Base-by-base conservation (phyloP, 2,329 filamentous ascomycete genomes). In the Pestalotiopsis sp. region DNA sequence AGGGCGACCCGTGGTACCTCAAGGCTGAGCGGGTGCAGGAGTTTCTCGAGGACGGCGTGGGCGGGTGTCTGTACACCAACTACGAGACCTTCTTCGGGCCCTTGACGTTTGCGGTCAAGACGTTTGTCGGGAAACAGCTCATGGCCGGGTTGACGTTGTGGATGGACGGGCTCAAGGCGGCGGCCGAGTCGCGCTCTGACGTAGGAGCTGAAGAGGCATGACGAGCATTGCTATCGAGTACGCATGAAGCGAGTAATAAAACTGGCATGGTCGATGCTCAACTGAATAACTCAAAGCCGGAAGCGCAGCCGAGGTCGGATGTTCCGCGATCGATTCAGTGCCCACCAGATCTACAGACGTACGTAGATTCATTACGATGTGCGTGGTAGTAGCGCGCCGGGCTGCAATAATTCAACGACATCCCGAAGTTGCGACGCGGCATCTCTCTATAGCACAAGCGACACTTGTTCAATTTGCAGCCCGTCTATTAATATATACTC, bases 81-180 rank as follows among this genome's bases (percentile, higher is more conserved):
- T 84, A 79, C 79, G 82, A 85, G 77, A 85, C 83, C n/a, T 84
- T 83, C 71, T 80, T 80, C 52, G 82, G 83, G 0, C 63, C 77
- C 5, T 49, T 84, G 68, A 79, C 77, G 11, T 75, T 75, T 3
- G 74, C 79, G 13, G 76, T 84, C 17, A 79, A 74, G 73, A 56
- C 72, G 36, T 71, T 76, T 1, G 78, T 80, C 36, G 80, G 80
- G 1, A 65, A 61, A 6, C 71, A 75, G 71, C 70, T 85, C 36
- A 69, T 74, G 59, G 75, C 71, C 11, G 79, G 78, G 17, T 81
- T 83, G 68, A 76, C 75, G 41, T 77, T 76, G 66, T 84, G 82
- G 79, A 78, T 75, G 71, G 74, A 75, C 38, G 82, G 80, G 39
- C 69, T 85, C 68, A 83, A 81, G 78, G 71, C 65, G 62, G 69